Conservation (phyloP, 495 filamentous ascomycete species). For the Pseudomonodictys pantanalensis region DNA sequence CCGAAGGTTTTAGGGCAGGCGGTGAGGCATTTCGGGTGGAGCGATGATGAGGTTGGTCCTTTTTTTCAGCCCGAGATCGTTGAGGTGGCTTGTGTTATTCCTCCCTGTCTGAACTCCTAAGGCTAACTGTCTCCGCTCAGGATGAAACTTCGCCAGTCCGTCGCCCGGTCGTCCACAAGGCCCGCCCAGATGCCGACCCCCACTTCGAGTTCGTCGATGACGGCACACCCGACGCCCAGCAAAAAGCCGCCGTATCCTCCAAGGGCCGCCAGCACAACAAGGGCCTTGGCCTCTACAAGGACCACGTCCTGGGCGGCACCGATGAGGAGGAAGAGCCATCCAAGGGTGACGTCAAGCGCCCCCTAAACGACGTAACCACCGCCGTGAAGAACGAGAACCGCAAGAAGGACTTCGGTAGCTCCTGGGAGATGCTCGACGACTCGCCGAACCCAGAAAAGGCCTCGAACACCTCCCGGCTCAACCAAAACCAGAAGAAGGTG, state of each 20-base stretch:
- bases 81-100: not conserved
- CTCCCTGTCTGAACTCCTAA: not conserved
- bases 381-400: conserved; percentile 64
- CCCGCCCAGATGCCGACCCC: conserved; percentile 72
- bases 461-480: conserved; percentile 22
- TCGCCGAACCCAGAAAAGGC: conserved; percentile 46
- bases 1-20: conserved; percentile 50
- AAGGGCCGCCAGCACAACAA: conserved; percentile 50
- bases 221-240: conserved; percentile 42
- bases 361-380: conserved; percentile 62
- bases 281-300: conserved; percentile 71
- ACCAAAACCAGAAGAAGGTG: conserved; percentile 25
- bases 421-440: conserved; percentile 67
- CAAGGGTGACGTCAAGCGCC: conserved; percentile 39
- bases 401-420: conserved; percentile 67
- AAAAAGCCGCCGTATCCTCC: conserved; percentile 26
- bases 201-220: conserved; percentile 75
- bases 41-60: conserved; percentile 55
- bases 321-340: conserved; percentile 45
- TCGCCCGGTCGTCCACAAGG: conserved; percentile 54
- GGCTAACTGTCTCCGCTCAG: conserved; percentile 18
- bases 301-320: conserved; percentile 60
- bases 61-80: conserved; percentile 18
- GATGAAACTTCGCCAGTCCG: conserved; percentile 43
- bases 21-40: conserved; percentile 69